phyloP scores from a whole-genome alignment of 306 rosid genomes.

The Comarum palustre region DNA sequence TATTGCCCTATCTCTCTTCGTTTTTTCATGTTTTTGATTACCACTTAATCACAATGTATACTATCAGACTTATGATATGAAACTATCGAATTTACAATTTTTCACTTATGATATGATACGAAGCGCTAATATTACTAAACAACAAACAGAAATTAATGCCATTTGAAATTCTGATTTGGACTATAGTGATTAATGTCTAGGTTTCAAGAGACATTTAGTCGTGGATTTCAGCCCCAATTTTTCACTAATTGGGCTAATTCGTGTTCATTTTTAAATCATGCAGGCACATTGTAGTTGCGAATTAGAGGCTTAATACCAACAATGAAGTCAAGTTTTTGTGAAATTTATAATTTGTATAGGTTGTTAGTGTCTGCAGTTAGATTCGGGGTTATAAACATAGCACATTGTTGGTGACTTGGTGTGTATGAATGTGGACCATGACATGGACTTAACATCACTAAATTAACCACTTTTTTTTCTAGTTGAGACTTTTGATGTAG shows the following conservation, averaged over 20 bases:
- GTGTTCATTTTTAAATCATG: not conserved
- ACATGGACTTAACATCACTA: slow-evolving; percentile 15
- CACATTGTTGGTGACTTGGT: not conserved
- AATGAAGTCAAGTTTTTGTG: not conserved
- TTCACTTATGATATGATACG: not conserved
- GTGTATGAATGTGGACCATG: slow-evolving; percentile 12
- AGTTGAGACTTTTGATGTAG: slow-evolving; percentile 18
- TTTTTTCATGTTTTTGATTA: too few species aligned
- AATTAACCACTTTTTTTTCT: not conserved
- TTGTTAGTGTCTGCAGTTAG: not conserved
- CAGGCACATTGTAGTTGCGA: not conserved
- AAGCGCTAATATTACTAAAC: rapidly evolving
- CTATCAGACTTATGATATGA: too few species aligned
- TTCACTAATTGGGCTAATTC: not conserved
- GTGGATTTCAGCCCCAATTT: not conserved
- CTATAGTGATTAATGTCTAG: not conserved
- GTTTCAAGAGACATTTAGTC: too few species aligned
- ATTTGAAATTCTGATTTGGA: not conserved
- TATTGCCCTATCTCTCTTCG: too few species aligned
- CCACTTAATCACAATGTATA: too few species aligned
- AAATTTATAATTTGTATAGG: not conserved
- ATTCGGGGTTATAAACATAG: not conserved
- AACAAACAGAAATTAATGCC: too few species aligned
- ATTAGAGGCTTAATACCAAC: not conserved
- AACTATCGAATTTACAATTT: not conserved